These are phyloP conservation scores for Colletotrichum truncatum DNA, from an alignment of 2,329 filamentous ascomycete species.

Conservation along the genomic window DNA sequence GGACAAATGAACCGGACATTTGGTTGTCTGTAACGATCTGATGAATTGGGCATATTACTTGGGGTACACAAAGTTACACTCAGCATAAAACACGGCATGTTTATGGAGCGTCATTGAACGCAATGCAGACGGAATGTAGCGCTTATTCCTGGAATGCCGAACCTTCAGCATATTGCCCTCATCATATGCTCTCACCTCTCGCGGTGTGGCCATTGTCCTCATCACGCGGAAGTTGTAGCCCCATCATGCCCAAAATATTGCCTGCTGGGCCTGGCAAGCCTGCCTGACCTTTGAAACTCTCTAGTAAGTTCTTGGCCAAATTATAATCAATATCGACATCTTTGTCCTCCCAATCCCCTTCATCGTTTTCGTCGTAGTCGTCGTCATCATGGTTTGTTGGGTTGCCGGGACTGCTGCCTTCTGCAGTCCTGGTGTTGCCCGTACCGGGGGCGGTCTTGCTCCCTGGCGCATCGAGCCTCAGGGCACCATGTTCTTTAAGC, in stretches of 20 bases:
- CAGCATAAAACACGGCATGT: too few species aligned
- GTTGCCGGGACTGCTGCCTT: not conserved
- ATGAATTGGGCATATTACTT: not conserved
- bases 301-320: constrained; percentile 87
- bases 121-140: too few species aligned
- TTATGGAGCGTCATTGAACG: too few species aligned
- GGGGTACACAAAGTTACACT: not conserved
- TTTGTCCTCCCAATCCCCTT: constrained; percentile 61
- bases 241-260: constrained; percentile 89
- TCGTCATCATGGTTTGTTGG: constrained; percentile 12
- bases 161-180: not conserved
- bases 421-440: constrained; percentile 4
- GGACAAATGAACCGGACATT: not conserved
- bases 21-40: not conserved
- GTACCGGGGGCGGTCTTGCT: constrained; percentile 42
- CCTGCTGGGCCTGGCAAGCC: constrained; percentile 87
- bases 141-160: too few species aligned
- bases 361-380: constrained; percentile 50
- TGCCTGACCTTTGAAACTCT: constrained; percentile 91
- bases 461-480: constrained; percentile 59
- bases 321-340: constrained; percentile 86
- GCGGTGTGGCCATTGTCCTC: constrained; percentile 64
- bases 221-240: constrained; percentile 81
- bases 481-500: constrained; percentile 72
- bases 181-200: not conserved